Percentiles rank a stretch among this genome's conserved stretches.
These are phyloP conservation scores for Perkinsus marinus DNA, from an alignment of 169 alveolate genomes.

Conservation along the genomic window DNA sequence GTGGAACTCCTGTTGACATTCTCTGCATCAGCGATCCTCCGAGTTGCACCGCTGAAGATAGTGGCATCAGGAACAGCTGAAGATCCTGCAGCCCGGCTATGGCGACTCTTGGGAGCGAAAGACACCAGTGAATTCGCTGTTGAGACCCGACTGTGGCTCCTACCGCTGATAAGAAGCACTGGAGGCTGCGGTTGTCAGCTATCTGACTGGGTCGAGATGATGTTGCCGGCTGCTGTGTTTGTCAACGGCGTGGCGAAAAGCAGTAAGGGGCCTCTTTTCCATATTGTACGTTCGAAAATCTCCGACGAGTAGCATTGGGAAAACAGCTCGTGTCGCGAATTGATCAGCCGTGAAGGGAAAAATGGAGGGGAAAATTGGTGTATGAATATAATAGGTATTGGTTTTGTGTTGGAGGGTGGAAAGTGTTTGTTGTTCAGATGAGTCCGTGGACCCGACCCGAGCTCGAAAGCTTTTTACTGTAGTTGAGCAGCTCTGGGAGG, in stretches of 20 bases:
- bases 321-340: too few relatives aligned
- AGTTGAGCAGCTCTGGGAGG: background rate
- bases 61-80: background rate
- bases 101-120: background rate
- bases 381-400: too few relatives aligned
- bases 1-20: background rate
- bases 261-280: background rate
- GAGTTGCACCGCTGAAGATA: background rate
- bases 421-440: background rate
- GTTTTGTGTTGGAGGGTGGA: background rate
- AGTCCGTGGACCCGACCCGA: background rate
- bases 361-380: too few relatives aligned
- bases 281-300: too few relatives aligned
- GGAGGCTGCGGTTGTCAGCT: background rate
- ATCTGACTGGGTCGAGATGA: background rate
- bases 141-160: background rate
- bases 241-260: background rate
- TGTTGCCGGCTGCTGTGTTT: background rate
- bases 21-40: background rate
- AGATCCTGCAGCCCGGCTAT: background rate
- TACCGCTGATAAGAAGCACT: background rate
- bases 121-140: background rate
- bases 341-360: too few relatives aligned
- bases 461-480: background rate
- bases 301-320: too few relatives aligned